Evolutionary conservation across 306 rosid genomes (phyloP).

Genomic region (Cercis canadensis): DNA sequence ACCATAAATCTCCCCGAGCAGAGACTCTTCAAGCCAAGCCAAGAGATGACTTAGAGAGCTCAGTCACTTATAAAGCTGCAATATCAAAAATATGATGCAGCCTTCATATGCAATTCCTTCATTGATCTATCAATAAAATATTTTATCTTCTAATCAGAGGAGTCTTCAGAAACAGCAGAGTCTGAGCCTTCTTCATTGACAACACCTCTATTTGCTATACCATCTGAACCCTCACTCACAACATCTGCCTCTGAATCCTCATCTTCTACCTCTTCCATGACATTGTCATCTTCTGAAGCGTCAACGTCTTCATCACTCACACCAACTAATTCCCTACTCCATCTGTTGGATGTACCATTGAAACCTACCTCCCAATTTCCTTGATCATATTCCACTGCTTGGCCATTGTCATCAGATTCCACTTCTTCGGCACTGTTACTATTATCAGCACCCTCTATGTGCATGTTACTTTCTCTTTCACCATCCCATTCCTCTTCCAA

Average conservation of each 20-base stretch:
- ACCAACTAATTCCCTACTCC: constrained; percentile 62
- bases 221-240: constrained; percentile 79
- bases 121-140: constrained; percentile 30
- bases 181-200: constrained; percentile 69
- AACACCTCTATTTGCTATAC: constrained; percentile 46
- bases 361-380: constrained; percentile 86
- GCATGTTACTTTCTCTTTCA: constrained; percentile 54
- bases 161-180: constrained; percentile 76
- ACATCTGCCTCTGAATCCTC: constrained; percentile 77
- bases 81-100: constrained; percentile 56
- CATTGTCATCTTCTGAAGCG: constrained; percentile 81
- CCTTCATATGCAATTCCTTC: constrained; percentile 37
- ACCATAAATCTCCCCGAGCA: constrained; percentile 41
- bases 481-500: constrained; percentile 81
- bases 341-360: constrained; percentile 61
- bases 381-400: constrained; percentile 76
- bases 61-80: constrained; percentile 52
- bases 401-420: constrained; percentile 86
- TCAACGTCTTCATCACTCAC: constrained; percentile 81
- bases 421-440: constrained; percentile 63
- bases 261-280: constrained; percentile 63
- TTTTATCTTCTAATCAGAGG: constrained; percentile 64
- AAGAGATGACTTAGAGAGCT: constrained; percentile 28
- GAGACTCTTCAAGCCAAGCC: constrained; percentile 31
- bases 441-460: constrained; percentile 57